These are phyloP conservation scores for Pichia deserticola DNA, from an alignment of 805 yeast genomes.

Conservation along the genomic window DNA sequence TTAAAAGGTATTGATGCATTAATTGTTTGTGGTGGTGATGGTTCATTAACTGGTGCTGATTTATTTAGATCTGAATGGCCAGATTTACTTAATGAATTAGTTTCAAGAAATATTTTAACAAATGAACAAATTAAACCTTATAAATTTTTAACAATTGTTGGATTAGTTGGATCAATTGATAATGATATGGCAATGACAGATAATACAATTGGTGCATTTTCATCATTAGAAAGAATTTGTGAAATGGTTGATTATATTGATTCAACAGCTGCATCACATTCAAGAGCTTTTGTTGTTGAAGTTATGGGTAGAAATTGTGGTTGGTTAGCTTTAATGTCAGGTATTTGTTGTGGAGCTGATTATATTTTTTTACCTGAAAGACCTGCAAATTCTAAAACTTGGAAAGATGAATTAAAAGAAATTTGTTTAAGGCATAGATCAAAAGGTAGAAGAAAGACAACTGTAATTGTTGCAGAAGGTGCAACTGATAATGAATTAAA, in stretches of 20 bases:
- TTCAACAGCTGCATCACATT: slow-evolving; percentile 95
- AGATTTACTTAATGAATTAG: slow-evolving; percentile 66
- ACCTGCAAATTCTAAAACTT: slow-evolving; percentile 66
- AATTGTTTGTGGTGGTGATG: slow-evolving; percentile 98
- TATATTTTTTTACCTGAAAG: slow-evolving; percentile 90
- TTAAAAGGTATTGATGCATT: slow-evolving; percentile 87
- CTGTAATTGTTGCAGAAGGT: slow-evolving; percentile 97
- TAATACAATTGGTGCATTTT: slow-evolving; percentile 93
- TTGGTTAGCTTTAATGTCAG: slow-evolving; percentile 97
- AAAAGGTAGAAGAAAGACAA: slow-evolving; percentile 88
- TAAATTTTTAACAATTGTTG: slow-evolving; percentile 76
- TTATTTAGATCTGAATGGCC: slow-evolving; percentile 95
- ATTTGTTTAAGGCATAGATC: slow-evolving; percentile 73
- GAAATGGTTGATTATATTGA: slow-evolving; percentile 94
- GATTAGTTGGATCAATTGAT: slow-evolving; percentile 94
- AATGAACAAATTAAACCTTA: slow-evolving; percentile 52
- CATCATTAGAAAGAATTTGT: slow-evolving; percentile 88
- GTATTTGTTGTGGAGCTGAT: slow-evolving; percentile 94
- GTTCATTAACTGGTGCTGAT: slow-evolving; percentile 97
- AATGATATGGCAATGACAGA: slow-evolving; percentile 98
- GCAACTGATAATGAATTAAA: slow-evolving; percentile 78
- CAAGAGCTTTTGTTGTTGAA: slow-evolving; percentile 95
- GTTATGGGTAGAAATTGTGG: slow-evolving; percentile 99
- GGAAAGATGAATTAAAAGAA: slow-evolving; percentile 75
- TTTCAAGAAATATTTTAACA: slow-evolving; percentile 47